Conservation (phyloP, 805 yeast genomes). For the Cyberlindnera maritima region DNA sequence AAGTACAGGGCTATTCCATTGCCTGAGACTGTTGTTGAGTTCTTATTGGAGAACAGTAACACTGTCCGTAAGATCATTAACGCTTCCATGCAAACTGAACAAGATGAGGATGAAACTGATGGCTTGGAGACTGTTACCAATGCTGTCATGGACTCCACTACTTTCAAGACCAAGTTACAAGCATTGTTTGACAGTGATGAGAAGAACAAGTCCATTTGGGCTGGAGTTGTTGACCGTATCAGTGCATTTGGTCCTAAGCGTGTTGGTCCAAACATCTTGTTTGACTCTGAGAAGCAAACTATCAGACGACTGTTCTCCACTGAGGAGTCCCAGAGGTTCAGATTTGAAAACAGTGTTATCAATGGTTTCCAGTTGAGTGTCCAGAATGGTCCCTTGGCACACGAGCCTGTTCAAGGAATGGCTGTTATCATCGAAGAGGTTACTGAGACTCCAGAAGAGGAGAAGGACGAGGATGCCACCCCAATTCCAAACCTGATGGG, state of each 20-base stretch:
- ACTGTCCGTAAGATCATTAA: slow-evolving; percentile 38
- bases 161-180: slow-evolving; percentile 34
- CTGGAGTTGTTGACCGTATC: slow-evolving; percentile 37
- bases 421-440: slow-evolving; percentile 43
- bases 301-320: slow-evolving; percentile 34
- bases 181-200: slow-evolving; percentile 29
- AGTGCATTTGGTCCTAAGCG: slow-evolving; percentile 76
- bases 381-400: slow-evolving; percentile 82
- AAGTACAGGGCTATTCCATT: slow-evolving; percentile 50
- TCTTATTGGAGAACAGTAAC: slow-evolving; percentile 45
- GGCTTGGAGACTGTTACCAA: slow-evolving; percentile 24
- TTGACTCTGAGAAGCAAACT: slow-evolving; percentile 45
- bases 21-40: slow-evolving; percentile 46
- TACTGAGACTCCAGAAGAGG: slow-evolving; percentile 31
- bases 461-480: slow-evolving; percentile 24
- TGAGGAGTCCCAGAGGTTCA: slow-evolving; percentile 24
- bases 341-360: slow-evolving; percentile 59
- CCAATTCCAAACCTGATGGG: slow-evolving; percentile 56
- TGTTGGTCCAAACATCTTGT: slow-evolving; percentile 69
- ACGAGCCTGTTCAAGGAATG: slow-evolving; percentile 86
- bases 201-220: slow-evolving; percentile 28
- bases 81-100: slow-evolving; percentile 16
- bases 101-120: slow-evolving; percentile 20
- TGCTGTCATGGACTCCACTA: slow-evolving; percentile 24
- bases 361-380: slow-evolving; percentile 86